These are phyloP conservation scores for Fusarium sp. DNA, from an alignment of 2,329 filamentous ascomycete species.

Conservation along the genomic window DNA sequence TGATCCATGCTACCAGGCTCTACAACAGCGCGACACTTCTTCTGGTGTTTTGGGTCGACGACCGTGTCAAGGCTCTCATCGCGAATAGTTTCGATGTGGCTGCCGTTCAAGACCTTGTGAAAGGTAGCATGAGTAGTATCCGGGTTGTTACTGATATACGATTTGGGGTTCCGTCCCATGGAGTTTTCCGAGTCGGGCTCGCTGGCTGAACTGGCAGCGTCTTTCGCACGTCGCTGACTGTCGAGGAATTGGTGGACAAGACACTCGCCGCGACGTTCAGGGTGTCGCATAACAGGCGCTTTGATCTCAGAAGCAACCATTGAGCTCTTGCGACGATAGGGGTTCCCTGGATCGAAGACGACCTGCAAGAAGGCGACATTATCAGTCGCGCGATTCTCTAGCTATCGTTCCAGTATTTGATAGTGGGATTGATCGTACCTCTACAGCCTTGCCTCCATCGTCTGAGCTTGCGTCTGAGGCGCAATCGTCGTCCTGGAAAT, in stretches of 20 bases:
- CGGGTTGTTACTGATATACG: constrained; percentile 33
- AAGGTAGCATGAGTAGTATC: constrained; percentile 25
- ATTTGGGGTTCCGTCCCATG: constrained; percentile 47
- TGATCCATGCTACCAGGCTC: constrained; percentile 58
- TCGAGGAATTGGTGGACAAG: constrained; percentile 76
- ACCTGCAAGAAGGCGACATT: constrained; percentile 58
- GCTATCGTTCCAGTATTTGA: neutral
- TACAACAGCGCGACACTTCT: constrained; percentile 51
- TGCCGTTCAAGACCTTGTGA: constrained; percentile 26
- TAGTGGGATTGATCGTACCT: constrained; percentile 55
- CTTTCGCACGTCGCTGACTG: constrained; percentile 59
- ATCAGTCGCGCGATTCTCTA: constrained; percentile 14
- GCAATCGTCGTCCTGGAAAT: constrained; percentile 53
- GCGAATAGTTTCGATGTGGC: constrained; percentile 26
- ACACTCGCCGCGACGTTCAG: constrained; percentile 64
- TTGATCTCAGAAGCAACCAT: constrained; percentile 66
- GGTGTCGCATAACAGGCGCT: constrained; percentile 48
- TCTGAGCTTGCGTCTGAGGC: constrained; percentile 63
- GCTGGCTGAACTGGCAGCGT: constrained; percentile 46
- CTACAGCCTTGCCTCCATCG: constrained; percentile 61
- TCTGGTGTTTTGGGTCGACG: constrained; percentile 41
- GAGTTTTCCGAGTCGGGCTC: constrained; percentile 48
- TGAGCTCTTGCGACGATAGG: constrained; percentile 75
- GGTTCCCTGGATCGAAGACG: constrained; percentile 71
- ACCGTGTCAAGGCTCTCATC: constrained; percentile 39